Conservation (phyloP, 2,329 filamentous ascomycete genomes). For the Xylaria sp. region DNA sequence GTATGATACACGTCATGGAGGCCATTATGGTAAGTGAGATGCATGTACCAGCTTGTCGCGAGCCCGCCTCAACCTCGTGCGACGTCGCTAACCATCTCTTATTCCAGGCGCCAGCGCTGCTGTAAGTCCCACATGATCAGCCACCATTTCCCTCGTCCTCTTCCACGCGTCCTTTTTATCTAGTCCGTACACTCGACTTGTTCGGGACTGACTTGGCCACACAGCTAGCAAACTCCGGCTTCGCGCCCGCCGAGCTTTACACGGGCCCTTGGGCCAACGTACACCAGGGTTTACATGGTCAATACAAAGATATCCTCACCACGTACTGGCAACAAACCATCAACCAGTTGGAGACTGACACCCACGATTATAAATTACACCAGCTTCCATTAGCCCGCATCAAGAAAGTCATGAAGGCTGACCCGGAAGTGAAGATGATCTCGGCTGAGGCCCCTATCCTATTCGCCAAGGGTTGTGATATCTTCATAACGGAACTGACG, state of each 20-base stretch:
- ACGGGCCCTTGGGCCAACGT: constrained; percentile 96
- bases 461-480: constrained; percentile 98
- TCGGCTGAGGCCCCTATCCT: constrained; percentile 97
- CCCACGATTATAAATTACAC: constrained; percentile 98
- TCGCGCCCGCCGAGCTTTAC: constrained; percentile 91
- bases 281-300: constrained; percentile 90
- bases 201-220: constrained; percentile 36
- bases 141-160: not conserved
- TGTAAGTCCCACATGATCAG: constrained; percentile 43
- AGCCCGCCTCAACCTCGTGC: constrained; percentile 35
- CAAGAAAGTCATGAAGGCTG: constrained; percentile 99
- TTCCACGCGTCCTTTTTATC: constrained; percentile 23
- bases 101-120: constrained; percentile 54
- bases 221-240: constrained; percentile 84
- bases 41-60: constrained; percentile 35
- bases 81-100: constrained; percentile 43
- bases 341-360: constrained; percentile 90
- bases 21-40: constrained; percentile 76
- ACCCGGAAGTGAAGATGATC: constrained; percentile 99
- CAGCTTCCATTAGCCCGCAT: constrained; percentile 96
- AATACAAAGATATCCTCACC: constrained; percentile 95
- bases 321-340: constrained; percentile 99
- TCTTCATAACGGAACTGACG: constrained; percentile 97
- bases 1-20: constrained; percentile 76
- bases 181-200: constrained; percentile 9